These are phyloP conservation scores for Amorphotheca resinae DNA, from an alignment of 495 filamentous ascomycete species.

Conservation along the genomic window DNA sequence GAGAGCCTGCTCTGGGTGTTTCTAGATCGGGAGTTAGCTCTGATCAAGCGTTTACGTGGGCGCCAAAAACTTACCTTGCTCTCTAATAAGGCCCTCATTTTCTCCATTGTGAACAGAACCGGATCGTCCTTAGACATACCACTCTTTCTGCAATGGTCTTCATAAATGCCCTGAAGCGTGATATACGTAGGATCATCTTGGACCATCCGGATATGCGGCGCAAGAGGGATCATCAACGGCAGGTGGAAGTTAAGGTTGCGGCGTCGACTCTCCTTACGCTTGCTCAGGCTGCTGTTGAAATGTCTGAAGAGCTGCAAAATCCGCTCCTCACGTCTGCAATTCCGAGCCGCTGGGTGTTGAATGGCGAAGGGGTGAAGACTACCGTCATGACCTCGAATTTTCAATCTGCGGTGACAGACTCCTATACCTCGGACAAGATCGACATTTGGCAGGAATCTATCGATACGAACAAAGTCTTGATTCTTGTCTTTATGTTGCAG, in stretches of 20 bases:
- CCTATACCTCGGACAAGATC: conserved; percentile 82
- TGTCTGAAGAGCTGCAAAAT: conserved; percentile 96
- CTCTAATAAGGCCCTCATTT: conserved; percentile 64
- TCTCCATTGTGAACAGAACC: conserved; percentile 87
- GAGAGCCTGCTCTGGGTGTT: conserved; percentile 51
- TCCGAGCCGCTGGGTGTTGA: conserved; percentile 83
- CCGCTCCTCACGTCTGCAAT: conserved; percentile 85
- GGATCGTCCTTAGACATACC: conserved; percentile 90
- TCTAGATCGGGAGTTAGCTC: conserved; percentile 28
- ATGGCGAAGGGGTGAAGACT: conserved; percentile 90
- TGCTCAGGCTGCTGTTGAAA: conserved; percentile 79
- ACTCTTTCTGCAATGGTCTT: conserved; percentile 82
- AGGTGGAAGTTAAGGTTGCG: conserved; percentile 93
- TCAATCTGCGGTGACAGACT: conserved; percentile 79
- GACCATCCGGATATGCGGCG: conserved; percentile 84
- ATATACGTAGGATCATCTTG: conserved; percentile 93
- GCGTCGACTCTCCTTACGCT: conserved; percentile 86
- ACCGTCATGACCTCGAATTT: conserved; percentile 96
- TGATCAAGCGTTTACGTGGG: background rate
- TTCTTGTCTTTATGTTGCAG: conserved; percentile 96
- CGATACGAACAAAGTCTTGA: conserved; percentile 91
- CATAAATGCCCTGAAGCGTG: conserved; percentile 83
- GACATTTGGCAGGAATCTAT: conserved; percentile 88
- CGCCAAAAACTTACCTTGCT: conserved; percentile 31
- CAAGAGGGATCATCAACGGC: conserved; percentile 85